Evolutionary conservation across 2,329 filamentous ascomycete genomes (phyloP).

Genomic region (Penicillium sp.): DNA sequence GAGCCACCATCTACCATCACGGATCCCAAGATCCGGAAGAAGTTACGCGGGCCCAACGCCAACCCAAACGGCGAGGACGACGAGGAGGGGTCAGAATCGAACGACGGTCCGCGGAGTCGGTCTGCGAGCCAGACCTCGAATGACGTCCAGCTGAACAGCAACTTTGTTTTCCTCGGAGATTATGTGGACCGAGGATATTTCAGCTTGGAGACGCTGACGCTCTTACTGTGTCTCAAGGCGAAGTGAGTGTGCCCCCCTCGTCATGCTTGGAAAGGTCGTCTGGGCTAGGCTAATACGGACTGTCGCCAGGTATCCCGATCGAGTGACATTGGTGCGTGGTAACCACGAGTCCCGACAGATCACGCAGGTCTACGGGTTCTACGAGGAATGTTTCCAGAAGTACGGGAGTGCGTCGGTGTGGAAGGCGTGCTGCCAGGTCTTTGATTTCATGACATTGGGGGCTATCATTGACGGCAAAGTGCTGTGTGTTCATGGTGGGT

Average conservation of each 20-base stretch:
- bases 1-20: conserved; percentile 88
- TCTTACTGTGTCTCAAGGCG: conserved; percentile 69
- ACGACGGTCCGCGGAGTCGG: conserved; percentile 22
- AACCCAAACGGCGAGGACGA: conserved; percentile 32
- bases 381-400: conserved; percentile 73
- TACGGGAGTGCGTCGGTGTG: conserved; percentile 75
- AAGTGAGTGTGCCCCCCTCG: conserved; percentile 51
- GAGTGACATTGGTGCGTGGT: conserved; percentile 69
- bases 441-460: conserved; percentile 71
- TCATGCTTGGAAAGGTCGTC: neutral
- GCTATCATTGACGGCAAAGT: conserved; percentile 72
- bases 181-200: conserved; percentile 75
- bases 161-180: conserved; percentile 70
- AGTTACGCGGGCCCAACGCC: conserved; percentile 59
- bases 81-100: conserved; percentile 25
- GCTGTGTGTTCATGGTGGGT: conserved; percentile 68
- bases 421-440: conserved; percentile 76
- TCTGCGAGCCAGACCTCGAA: conserved; percentile 31
- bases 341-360: conserved; percentile 76
- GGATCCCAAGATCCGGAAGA: conserved; percentile 81
- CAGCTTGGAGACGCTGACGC: conserved; percentile 68
- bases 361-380: conserved; percentile 75
- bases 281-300: conserved; percentile 4
- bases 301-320: conserved; percentile 61
- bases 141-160: conserved; percentile 56